Conservation (phyloP, 441 rosid species). For the Erysimum cheiri region DNA sequence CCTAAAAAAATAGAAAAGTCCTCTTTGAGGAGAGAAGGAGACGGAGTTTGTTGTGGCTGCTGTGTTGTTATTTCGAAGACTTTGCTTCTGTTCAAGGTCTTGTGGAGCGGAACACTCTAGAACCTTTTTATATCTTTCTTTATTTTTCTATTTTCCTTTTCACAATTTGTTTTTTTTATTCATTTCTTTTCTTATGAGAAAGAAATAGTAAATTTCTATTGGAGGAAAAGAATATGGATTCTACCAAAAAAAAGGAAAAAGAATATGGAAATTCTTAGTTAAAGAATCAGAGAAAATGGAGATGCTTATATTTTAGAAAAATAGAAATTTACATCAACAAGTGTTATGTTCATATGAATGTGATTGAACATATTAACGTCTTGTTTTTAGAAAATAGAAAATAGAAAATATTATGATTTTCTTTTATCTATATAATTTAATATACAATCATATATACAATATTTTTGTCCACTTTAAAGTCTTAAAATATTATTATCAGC, state of each 20-base stretch:
- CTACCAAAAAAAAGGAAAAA: no score
- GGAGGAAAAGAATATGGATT: not conserved
- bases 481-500: not conserved
- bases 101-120: constrained; percentile 41
- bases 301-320: not conserved
- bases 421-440: not conserved
- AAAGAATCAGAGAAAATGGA: not conserved
- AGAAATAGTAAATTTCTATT: constrained; percentile 5
- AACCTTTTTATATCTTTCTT: constrained; percentile 31
- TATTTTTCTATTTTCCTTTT: not conserved
- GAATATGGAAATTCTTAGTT: constrained; percentile 10
- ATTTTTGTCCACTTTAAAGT: not conserved
- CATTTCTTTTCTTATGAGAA: constrained; percentile 6
- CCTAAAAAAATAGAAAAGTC: constrained; percentile 12
- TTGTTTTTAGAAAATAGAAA: not conserved
- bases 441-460: not conserved
- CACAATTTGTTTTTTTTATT: constrained; percentile 18
- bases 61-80: constrained; percentile 24
- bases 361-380: not conserved
- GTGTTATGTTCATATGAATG: not conserved
- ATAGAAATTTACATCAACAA: not conserved
- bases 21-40: not conserved
- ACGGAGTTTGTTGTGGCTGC: constrained; percentile 38
- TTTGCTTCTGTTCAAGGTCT: constrained; percentile 42
- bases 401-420: not conserved